Evolutionary conservation across 495 filamentous ascomycete genomes (phyloP).

Genomic region (Apodospora peruviana): DNA sequence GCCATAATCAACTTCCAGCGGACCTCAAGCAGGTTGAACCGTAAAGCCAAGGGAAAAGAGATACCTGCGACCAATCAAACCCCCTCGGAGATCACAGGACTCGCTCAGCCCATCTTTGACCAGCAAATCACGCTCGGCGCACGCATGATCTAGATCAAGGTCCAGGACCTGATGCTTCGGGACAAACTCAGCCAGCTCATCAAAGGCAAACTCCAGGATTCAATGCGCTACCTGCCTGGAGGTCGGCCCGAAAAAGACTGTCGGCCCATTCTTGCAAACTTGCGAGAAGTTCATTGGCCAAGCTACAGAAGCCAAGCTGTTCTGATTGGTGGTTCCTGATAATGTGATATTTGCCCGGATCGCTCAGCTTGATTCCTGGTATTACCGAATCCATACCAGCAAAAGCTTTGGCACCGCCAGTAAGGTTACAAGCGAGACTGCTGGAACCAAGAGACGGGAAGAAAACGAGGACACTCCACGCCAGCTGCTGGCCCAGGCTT

Average conservation of each 20-base stretch:
- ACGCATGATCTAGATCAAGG: neutral
- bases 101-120: constrained; percentile 4
- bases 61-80: neutral
- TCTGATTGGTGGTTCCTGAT: constrained; percentile 11
- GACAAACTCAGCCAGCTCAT: neutral
- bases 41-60: neutral
- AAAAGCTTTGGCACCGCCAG: neutral
- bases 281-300: constrained; percentile 1
- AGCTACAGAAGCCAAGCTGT: constrained; percentile 7
- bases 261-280: neutral
- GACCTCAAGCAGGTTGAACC: neutral
- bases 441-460: neutral
- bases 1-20: constrained; percentile 6
- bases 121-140: constrained; percentile 11
- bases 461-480: neutral
- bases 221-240: neutral
- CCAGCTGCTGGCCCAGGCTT: neutral
- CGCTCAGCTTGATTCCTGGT: constrained; percentile 3
- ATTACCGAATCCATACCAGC: neutral
- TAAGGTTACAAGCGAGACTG: neutral
- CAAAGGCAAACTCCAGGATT: neutral
- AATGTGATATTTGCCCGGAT: constrained; percentile 12
- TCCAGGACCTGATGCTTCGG: neutral
- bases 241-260: neutral
- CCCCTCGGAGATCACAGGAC: neutral